phyloP scores from a whole-genome alignment of 768 basidiomycete species.

The Auriscalpium vulgare region DNA sequence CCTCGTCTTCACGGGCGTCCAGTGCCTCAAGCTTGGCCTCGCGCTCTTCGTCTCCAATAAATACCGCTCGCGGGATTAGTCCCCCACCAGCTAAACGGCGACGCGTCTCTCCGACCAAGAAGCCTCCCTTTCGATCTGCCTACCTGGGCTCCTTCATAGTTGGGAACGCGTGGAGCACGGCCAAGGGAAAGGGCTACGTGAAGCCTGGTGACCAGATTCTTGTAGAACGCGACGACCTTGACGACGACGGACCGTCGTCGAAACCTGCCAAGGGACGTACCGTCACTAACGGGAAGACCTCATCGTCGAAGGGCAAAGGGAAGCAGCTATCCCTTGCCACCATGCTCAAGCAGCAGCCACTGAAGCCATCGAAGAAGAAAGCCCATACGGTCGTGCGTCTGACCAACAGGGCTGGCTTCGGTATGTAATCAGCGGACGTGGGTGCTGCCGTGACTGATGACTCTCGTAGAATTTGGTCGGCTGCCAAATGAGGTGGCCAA shows the following conservation, averaged over 20 bases:
- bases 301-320: conserved; percentile 27
- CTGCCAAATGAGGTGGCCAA: conserved; percentile 59
- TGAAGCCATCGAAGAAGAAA: conserved; percentile 43
- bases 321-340: conserved; percentile 59
- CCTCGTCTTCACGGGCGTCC: conserved; percentile 27
- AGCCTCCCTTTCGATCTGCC: conserved; percentile 21
- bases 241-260: conserved; percentile 20
- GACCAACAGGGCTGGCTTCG: conserved; percentile 55
- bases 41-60: conserved; percentile 19
- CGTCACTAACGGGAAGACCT: conserved; percentile 21
- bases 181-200: conserved; percentile 63
- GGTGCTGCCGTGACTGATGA: not conserved
- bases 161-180: conserved; percentile 73
- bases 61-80: conserved; percentile 11
- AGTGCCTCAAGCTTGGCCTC: conserved; percentile 34
- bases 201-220: conserved; percentile 52
- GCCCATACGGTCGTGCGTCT: conserved; percentile 64
- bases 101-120: conserved; percentile 21
- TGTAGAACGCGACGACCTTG: conserved; percentile 47
- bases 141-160: conserved; percentile 67
- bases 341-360: conserved; percentile 55
- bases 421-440: conserved; percentile 27
- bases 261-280: conserved; percentile 6
- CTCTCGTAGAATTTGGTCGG: conserved; percentile 60
- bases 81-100: conserved; percentile 44